A percentile compares a stretch with the other conserved stretches of the same genome.
These are phyloP conservation scores for Pseudogymnoascus sp. DNA, from an alignment of 2,329 filamentous ascomycete species.

Conservation along the genomic window DNA sequence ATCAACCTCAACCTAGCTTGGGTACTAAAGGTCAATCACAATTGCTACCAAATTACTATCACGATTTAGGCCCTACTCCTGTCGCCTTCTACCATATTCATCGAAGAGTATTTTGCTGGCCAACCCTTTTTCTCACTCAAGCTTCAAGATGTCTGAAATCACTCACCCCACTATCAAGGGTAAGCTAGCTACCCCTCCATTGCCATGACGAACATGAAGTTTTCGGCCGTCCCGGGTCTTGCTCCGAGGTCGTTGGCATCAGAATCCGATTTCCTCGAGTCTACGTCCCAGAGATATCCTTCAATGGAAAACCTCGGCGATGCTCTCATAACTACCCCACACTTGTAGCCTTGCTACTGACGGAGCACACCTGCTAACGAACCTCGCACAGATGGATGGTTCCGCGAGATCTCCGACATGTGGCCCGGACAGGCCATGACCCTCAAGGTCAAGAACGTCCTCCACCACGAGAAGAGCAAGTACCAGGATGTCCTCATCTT, in stretches of 20 bases:
- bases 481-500: conserved; percentile 99
- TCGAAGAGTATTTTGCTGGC: background rate
- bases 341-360: conserved; percentile 11
- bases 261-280: background rate
- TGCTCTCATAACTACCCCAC: conserved; percentile 5
- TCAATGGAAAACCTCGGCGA: background rate
- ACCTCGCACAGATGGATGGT: conserved; percentile 81
- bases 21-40: conserved; percentile 3
- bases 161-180: conserved; percentile 54
- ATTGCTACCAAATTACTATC: conserved; percentile 2
- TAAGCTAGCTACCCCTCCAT: conserved; percentile 35
- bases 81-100: background rate
- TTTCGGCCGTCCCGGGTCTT: background rate
- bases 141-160: conserved; percentile 46
- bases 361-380: conserved; percentile 16
- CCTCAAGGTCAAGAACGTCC: conserved; percentile 91
- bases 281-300: background rate
- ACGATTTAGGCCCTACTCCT: background rate
- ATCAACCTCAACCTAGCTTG: conserved; percentile 8
- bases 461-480: conserved; percentile 98
- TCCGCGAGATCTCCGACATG: conserved; percentile 98
- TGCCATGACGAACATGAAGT: background rate
- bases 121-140: conserved; percentile 12
- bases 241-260: background rate
- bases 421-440: conserved; percentile 99